A percentile compares a stretch with the other conserved stretches of the same genome.
These are phyloP conservation scores for Alternaria consortialis DNA, from an alignment of 2,329 filamentous ascomycete species.

Conservation along the genomic window DNA sequence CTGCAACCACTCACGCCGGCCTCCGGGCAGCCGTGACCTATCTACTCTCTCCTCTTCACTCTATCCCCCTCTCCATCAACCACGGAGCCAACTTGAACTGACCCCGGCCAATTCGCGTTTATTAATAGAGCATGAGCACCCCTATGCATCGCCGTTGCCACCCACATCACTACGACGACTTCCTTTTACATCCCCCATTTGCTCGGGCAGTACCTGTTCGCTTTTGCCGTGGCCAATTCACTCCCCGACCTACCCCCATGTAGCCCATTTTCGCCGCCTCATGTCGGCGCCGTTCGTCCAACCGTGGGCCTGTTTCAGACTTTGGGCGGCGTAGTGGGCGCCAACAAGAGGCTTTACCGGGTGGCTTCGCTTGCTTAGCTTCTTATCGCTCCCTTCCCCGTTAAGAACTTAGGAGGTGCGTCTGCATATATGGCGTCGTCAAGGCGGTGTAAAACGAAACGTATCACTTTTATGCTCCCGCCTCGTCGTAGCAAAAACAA, in stretches of 20 bases:
- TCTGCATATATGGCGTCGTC: not conserved
- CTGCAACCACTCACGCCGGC: constrained; percentile 6
- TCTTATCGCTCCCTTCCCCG: constrained; percentile 9
- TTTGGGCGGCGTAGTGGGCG: constrained; percentile 16
- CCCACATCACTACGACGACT: not conserved
- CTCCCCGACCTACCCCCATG: constrained; percentile 6
- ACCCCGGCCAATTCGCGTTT: constrained; percentile 4
- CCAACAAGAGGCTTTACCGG: constrained; percentile 26
- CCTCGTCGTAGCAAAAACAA: constrained; percentile 1
- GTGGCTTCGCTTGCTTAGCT: constrained; percentile 17
- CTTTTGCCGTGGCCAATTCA: constrained; percentile 25
- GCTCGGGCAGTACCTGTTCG: constrained; percentile 22
- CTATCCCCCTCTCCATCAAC: not conserved
- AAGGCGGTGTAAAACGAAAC: constrained; percentile 14
- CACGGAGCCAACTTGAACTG: constrained; percentile 7
- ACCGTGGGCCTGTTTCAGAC: constrained; percentile 26
- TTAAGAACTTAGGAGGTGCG: constrained; percentile 3
- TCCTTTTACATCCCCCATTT: constrained; percentile 8
- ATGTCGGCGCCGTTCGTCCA: constrained; percentile 25
- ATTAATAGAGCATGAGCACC: constrained; percentile 18
- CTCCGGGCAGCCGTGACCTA: not conserved
- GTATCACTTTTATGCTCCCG: constrained; percentile 6
- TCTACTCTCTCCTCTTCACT: not conserved
- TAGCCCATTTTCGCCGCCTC: constrained; percentile 15
- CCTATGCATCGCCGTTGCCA: constrained; percentile 9